Evolutionary conservation across 2,329 filamentous ascomycete species (phyloP).

Genomic region (Aureobasidium sp.): DNA sequence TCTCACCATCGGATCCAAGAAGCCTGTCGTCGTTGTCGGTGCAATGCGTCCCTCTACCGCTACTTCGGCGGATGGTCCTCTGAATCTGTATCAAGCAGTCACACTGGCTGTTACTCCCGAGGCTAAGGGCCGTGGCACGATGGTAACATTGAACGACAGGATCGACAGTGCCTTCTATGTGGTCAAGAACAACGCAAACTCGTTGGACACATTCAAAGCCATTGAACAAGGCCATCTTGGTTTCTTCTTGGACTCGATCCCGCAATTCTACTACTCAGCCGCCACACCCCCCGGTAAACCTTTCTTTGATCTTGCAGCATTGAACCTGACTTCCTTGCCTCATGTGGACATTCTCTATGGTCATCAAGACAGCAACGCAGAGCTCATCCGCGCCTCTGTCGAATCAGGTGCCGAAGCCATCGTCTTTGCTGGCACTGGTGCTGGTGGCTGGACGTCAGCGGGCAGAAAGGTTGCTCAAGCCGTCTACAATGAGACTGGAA

Average conservation of each 20-base stretch:
- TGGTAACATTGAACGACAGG: constrained; percentile 56
- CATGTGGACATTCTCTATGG: constrained; percentile 50
- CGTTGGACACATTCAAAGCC: constrained; percentile 54
- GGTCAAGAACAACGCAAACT: constrained; percentile 56
- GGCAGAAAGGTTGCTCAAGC: constrained; percentile 36
- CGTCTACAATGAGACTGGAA: constrained; percentile 38
- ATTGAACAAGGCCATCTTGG: constrained; percentile 51
- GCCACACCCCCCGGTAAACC: constrained; percentile 41
- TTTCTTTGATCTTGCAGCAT: constrained; percentile 34
- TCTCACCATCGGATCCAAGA: constrained; percentile 47
- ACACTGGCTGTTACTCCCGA: constrained; percentile 43
- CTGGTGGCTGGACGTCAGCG: constrained; percentile 40
- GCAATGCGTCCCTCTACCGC: constrained; percentile 57
- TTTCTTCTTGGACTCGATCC: constrained; percentile 49
- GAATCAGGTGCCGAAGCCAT: constrained; percentile 45
- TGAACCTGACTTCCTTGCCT: constrained; percentile 34
- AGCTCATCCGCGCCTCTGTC: constrained; percentile 42
- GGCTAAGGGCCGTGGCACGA: constrained; percentile 45
- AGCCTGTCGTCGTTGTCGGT: constrained; percentile 53
- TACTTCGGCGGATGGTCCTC: constrained; percentile 54
- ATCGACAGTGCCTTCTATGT: constrained; percentile 52
- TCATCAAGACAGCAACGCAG: constrained; percentile 45
- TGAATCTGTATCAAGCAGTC: constrained; percentile 54
- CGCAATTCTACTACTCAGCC: constrained; percentile 53
- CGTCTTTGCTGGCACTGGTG: constrained; percentile 49